Conservation (phyloP, 225 moss, liverwort and hornwort genomes). For the Polytrichum commune region DNA sequence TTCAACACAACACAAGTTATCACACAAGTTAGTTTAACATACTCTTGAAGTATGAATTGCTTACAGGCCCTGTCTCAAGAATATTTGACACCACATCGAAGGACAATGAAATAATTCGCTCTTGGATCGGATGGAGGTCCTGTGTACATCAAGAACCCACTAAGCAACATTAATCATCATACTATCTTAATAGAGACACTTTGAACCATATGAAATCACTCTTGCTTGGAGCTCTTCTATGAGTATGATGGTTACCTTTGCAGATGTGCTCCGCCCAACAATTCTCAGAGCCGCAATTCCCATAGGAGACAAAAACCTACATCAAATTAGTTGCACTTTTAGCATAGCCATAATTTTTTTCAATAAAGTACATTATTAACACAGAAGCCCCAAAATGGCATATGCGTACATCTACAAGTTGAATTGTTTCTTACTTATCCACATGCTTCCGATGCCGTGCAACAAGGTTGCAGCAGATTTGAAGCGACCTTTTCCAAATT, state of each 20-base stretch:
- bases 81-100: constrained; percentile 90
- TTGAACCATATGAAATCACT: too few relatives aligned
- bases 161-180: too few relatives aligned
- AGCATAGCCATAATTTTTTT: too few relatives aligned
- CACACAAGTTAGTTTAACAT: background rate
- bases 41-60: constrained; percentile 20
- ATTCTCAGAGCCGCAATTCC: constrained; percentile 69
- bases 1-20: too few relatives aligned
- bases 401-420: too few relatives aligned
- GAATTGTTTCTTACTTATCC: constrained; percentile 61
- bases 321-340: constrained; percentile 1
- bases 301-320: constrained; percentile 77
- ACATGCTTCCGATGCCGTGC: constrained; percentile 90
- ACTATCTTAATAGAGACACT: too few relatives aligned
- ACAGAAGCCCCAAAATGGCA: too few relatives aligned
- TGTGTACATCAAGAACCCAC: constrained; percentile 31
- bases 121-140: constrained; percentile 93
- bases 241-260: constrained; percentile 41
- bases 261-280: constrained; percentile 52
- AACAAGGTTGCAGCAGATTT: constrained; percentile 81
- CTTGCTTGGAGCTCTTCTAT: too few relatives aligned
- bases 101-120: constrained; percentile 76
- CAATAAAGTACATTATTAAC: too few relatives aligned
- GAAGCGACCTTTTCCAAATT: constrained; percentile 87
- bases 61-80: constrained; percentile 94